phyloP scores from a whole-genome alignment of 768 basidiomycete genomes.

The Cubamyces sp. region DNA sequence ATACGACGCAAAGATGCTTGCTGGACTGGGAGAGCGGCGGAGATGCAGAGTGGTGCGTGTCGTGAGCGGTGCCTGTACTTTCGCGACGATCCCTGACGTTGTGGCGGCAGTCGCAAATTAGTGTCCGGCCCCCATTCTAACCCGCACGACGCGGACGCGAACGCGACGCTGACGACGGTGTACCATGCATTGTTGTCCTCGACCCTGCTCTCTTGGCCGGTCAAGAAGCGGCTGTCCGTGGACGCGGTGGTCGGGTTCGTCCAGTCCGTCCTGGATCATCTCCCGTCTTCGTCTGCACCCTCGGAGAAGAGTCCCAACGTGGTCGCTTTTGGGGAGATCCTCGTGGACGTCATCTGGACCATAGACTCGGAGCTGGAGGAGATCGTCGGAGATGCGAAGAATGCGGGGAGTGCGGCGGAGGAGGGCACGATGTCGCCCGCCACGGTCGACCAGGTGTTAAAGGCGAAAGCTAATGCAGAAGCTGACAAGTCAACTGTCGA shows the following conservation, averaged over 20 bases:
- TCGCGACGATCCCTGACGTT: slow-evolving; percentile 17
- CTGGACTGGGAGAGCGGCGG: slow-evolving; percentile 62
- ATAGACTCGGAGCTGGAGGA: slow-evolving; percentile 80
- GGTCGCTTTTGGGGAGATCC: slow-evolving; percentile 61
- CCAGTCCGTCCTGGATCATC: slow-evolving; percentile 56
- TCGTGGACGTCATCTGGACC: slow-evolving; percentile 85
- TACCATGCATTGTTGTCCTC: slow-evolving; percentile 73
- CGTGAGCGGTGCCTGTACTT: slow-evolving; percentile 18
- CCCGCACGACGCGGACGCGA: slow-evolving; percentile 52
- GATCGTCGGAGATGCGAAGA: slow-evolving; percentile 56
- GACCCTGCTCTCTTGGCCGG: slow-evolving; percentile 58
- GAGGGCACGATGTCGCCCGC: slow-evolving; percentile 24
- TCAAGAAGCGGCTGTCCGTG: slow-evolving; percentile 50
- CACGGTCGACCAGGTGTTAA: slow-evolving; percentile 31
- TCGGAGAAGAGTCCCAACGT: slow-evolving; percentile 44
- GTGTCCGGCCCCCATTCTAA: slow-evolving; percentile 64
- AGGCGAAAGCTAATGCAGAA: slow-evolving; percentile 57
- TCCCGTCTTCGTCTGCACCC: slow-evolving; percentile 61
- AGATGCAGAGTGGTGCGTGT: slow-evolving; percentile 62
- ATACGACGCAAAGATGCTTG: slow-evolving; percentile 53
- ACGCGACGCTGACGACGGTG: slow-evolving; percentile 63
- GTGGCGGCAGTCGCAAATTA: slow-evolving; percentile 56
- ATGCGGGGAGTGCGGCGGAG: slow-evolving; percentile 34
- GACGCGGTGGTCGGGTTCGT: slow-evolving; percentile 64
- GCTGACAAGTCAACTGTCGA: slow-evolving; percentile 66